phyloP scores from a whole-genome alignment of 352 stramenopile genomes.

The Globisporangium perplexum region DNA sequence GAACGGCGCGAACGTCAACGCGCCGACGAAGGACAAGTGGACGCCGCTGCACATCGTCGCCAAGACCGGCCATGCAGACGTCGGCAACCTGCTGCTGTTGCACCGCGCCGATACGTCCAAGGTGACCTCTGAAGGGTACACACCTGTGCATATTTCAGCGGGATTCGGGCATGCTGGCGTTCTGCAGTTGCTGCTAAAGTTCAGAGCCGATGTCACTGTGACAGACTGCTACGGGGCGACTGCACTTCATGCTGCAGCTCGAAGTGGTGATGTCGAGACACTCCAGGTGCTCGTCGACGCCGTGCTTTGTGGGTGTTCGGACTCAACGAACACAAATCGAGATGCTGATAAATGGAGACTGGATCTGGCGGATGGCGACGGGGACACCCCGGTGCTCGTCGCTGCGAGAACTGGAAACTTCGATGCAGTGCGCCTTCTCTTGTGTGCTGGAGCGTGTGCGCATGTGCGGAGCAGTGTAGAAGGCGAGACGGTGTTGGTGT shows the following conservation, averaged over 20 bases:
- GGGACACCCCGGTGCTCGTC: not conserved
- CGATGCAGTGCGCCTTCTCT: not conserved
- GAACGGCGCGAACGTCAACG: too few species aligned
- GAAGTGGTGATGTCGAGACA: not conserved
- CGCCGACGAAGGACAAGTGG: too few species aligned
- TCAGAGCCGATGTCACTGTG: not conserved
- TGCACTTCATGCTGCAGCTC: not conserved
- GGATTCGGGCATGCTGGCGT: not conserved
- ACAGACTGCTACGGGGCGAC: not conserved
- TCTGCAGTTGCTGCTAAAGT: not conserved
- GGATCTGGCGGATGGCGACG: slow-evolving; percentile 2
- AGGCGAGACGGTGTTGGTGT: slow-evolving; percentile 2
- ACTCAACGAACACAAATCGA: too few species aligned
- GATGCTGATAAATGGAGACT: not conserved
- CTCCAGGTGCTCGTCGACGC: not conserved
- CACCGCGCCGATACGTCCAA: not conserved
- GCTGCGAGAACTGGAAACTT: not conserved
- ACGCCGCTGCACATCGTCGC: not conserved
- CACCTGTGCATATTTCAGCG: not conserved
- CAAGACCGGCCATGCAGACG: not conserved
- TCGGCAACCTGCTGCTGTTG: not conserved
- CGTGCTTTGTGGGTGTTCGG: too few species aligned
- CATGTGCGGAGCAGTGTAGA: not conserved
- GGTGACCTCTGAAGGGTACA: not conserved
- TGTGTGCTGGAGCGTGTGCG: not conserved